Conservation (phyloP, 345 rosid species). For the Heritiera littoralis region DNA sequence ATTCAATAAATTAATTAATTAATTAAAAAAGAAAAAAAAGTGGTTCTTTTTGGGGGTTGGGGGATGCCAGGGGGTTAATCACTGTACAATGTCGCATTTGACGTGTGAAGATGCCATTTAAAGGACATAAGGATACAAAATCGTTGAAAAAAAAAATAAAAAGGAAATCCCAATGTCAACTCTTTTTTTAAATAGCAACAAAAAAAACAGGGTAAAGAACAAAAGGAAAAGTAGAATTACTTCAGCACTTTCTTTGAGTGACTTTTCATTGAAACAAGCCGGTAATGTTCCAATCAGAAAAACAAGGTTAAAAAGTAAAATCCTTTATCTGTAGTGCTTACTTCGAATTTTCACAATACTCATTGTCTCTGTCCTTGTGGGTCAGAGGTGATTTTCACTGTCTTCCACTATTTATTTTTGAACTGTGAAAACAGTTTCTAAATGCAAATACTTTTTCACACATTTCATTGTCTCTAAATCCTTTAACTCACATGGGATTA, state of each 20-base stretch:
- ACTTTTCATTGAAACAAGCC: not conserved
- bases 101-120: slow-evolving; percentile 1
- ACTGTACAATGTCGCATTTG: not conserved
- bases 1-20: not conserved
- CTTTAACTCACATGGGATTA: not conserved
- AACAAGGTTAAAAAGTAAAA: not conserved
- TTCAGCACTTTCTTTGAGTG: not conserved
- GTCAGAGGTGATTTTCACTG: slow-evolving; percentile 9
- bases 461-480: not conserved
- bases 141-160: not conserved
- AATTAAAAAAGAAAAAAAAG: too few species aligned
- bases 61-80: not conserved
- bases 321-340: not conserved
- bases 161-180: not conserved
- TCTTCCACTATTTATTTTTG: slow-evolving; percentile 1
- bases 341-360: slow-evolving; percentile 5
- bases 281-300: not conserved
- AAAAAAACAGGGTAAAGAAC: not conserved
- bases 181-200: not conserved
- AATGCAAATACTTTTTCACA: not conserved
- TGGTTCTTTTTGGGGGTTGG: not conserved
- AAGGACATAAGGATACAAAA: not conserved
- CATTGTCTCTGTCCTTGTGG: not conserved
- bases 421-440: not conserved
- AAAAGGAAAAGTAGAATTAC: not conserved